Percentiles rank a stretch among this genome's conserved stretches.
These are phyloP conservation scores for Pterula multifida DNA, from an alignment of 1,284 basidiomycete species.

Conservation along the genomic window DNA sequence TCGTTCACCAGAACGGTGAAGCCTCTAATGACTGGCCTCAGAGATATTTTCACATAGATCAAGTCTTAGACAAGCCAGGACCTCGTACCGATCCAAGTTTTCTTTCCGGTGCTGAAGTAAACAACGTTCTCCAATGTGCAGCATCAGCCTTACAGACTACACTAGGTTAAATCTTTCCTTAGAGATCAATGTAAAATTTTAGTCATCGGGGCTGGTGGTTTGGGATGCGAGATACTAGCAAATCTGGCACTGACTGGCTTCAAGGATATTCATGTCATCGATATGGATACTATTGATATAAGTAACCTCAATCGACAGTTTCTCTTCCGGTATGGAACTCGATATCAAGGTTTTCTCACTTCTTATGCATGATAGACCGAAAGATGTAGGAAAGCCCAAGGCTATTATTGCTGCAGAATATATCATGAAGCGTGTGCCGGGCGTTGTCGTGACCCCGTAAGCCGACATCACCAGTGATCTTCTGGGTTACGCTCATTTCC, in stretches of 20 bases:
- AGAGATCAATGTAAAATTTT: conserved; percentile 82
- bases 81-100: conserved; percentile 72
- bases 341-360: not conserved
- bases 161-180: conserved; percentile 80
- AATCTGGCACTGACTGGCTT: conserved; percentile 92
- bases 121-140: conserved; percentile 13
- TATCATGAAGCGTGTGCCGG: conserved; percentile 90
- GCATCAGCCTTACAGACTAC: not conserved
- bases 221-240: conserved; percentile 92
- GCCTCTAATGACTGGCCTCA: conserved; percentile 50
- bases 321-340: conserved; percentile 72
- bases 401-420: conserved; percentile 91
- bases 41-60: conserved; percentile 70
- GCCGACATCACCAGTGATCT: conserved; percentile 16
- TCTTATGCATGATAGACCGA: conserved; percentile 36
- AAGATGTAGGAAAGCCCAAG: conserved; percentile 92
- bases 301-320: conserved; percentile 99
- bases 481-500: not conserved
- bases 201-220: conserved; percentile 92
- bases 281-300: conserved; percentile 99
- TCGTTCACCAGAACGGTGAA: conserved; percentile 10
- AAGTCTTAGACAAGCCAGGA: conserved; percentile 70
- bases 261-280: conserved; percentile 97
- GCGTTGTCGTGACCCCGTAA: conserved; percentile 88
- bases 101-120: conserved; percentile 59